Base-by-base conservation (phyloP, 306 rosid species). In the Prinsepia uniflora region DNA sequence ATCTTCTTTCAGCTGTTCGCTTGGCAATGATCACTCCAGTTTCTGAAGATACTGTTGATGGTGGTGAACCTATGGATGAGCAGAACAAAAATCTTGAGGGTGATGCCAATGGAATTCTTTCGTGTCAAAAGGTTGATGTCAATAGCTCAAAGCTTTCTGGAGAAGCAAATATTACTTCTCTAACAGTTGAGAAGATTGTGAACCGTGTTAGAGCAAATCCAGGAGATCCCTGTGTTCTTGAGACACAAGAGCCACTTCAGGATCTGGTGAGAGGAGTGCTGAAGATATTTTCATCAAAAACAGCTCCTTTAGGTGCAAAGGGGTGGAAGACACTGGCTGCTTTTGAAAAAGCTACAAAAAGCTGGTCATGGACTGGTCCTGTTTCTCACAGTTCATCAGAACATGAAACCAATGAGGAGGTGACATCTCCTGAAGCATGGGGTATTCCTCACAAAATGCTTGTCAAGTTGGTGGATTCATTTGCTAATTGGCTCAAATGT, bases 401-500 rank as follows among this genome's bases (percentile, higher is more conserved):
- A n/a, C 84, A 75, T 48, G 96, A 86, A 69, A 63, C 89, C 68
- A 68, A 82, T 41, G 97, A 95, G 81, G 99, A 88, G 75, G 88
- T 81, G 48, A 81, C 87, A 48, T 91, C 96, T 80, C 88, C 99
- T 68, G 99, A 91, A 71, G 92, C 90, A 45, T 95, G 99, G 99
- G 84, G 86, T 79, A 90, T 95, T 81, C 96, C 96, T 64, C 89
- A 89, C 82, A 91, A 91, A 81, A 95, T 88, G 96, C 92, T 95
- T 70, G 96, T 91, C 71, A 95, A 95, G 84, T 78, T 95, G 88
- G 99, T 95, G 52, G 99, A 95, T 84, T 87, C 90, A 10, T 95
- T 91, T 68, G 99, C 99, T 65, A 95, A 89, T 87, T 95, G 97
- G 99, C 88, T 95, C 63, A 95, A 95, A 89, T 86, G 97, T 80